phyloP scores from a whole-genome alignment of 768 basidiomycete genomes.

The Krasilnikovozyma curviuscula region DNA sequence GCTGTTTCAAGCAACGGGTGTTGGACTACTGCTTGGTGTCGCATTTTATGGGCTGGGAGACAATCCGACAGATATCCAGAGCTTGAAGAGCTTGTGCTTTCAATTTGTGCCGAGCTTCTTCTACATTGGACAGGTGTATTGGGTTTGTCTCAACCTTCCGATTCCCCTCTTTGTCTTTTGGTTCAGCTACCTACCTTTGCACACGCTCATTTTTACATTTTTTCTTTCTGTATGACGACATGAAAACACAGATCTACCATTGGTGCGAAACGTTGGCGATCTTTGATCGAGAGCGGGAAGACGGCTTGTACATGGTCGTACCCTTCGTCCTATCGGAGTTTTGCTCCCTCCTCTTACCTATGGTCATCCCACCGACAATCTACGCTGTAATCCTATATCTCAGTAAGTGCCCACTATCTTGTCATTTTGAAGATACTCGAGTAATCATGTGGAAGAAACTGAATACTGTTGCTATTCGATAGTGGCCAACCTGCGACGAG shows the following conservation, averaged over 20 bases:
- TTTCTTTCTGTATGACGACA: not conserved
- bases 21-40: slow-evolving; percentile 27
- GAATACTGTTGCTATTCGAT: too few species aligned
- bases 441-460: too few species aligned
- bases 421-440: too few species aligned
- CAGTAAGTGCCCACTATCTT: too few species aligned
- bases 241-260: slow-evolving; percentile 28
- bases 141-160: slow-evolving; percentile 1
- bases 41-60: slow-evolving; percentile 28
- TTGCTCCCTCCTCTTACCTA: slow-evolving; percentile 28
- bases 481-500: slow-evolving; percentile 24
- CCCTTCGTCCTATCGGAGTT: slow-evolving; percentile 30
- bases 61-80: slow-evolving; percentile 27
- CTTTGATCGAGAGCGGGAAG: slow-evolving; percentile 34
- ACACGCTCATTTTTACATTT: not conserved
- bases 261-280: slow-evolving; percentile 28
- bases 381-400: too few species aligned
- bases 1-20: slow-evolving; percentile 2
- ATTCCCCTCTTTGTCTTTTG: not conserved
- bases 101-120: slow-evolving; percentile 22
- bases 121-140: slow-evolving; percentile 22
- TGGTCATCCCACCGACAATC: slow-evolving; percentile 24
- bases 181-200: not conserved
- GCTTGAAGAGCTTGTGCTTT: slow-evolving; percentile 26
- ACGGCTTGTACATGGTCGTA: slow-evolving; percentile 17